Conservation (phyloP, 768 basidiomycete species). For the Rhizopogon vinicolor region DNA sequence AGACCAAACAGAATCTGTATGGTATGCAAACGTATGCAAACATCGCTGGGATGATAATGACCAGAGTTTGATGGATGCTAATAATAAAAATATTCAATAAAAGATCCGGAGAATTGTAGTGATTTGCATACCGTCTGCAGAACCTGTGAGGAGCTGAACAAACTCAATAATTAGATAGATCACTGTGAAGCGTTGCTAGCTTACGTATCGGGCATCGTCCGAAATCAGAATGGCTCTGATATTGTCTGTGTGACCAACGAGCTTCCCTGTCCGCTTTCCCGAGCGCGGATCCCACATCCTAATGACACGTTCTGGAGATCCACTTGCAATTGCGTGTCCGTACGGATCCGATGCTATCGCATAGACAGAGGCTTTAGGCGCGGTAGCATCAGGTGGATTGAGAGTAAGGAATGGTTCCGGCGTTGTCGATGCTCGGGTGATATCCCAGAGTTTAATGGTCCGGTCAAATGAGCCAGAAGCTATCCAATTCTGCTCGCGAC, state of each 20-base stretch:
- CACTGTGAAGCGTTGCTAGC: constrained; percentile 22
- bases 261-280: constrained; percentile 74
- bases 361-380: constrained; percentile 71
- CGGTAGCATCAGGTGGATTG: constrained; percentile 58
- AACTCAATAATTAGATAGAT: not conserved
- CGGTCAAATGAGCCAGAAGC: constrained; percentile 94
- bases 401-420: constrained; percentile 59
- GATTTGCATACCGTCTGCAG: constrained; percentile 54
- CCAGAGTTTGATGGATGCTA: constrained; percentile 89
- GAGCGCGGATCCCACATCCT: constrained; percentile 91
- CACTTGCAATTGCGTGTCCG: constrained; percentile 80
- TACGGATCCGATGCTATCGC: constrained; percentile 75
- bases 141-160: constrained; percentile 72
- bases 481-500: constrained; percentile 80
- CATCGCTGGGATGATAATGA: constrained; percentile 85
- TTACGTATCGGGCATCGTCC: constrained; percentile 86
- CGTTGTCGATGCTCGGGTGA: constrained; percentile 39
- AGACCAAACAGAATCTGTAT: constrained; percentile 94
- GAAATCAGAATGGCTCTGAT: constrained; percentile 87
- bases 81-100: constrained; percentile 8
- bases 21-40: constrained; percentile 94
- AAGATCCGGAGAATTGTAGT: not conserved
- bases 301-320: constrained; percentile 88
- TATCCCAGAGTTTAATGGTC: constrained; percentile 93
- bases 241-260: constrained; percentile 97